Percentiles rank a stretch among this genome's conserved stretches.
These are phyloP conservation scores for Harrya chromipes DNA, from an alignment of 768 basidiomycete genomes.

Conservation along the genomic window DNA sequence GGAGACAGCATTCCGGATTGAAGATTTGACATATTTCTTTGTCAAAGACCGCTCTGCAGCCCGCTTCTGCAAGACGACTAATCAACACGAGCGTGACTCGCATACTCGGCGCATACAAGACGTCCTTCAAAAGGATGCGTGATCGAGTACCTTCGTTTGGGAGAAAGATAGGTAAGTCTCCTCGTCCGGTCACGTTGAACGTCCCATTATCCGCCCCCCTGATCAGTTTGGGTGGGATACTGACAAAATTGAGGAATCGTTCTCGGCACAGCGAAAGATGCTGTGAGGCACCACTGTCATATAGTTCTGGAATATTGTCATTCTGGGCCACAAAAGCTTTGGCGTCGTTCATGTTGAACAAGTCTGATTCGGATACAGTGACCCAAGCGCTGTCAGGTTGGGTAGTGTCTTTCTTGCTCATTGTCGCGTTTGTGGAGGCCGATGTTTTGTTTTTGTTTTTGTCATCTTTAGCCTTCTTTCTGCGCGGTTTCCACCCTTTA, in stretches of 20 bases:
- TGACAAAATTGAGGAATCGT: neutral
- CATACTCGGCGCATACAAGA: neutral
- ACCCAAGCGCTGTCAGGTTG: neutral
- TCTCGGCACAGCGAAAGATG: constrained; percentile 4
- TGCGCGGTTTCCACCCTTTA: too few relatives aligned
- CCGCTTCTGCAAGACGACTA: neutral
- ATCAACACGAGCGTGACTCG: constrained; percentile 24
- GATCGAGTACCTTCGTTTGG: too few relatives aligned
- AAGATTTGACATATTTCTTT: constrained; percentile 1
- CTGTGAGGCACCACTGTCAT: neutral
- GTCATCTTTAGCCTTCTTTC: too few relatives aligned
- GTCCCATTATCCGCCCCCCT: neutral
- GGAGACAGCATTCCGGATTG: neutral
- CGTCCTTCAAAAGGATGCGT: too few relatives aligned
- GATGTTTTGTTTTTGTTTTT: too few relatives aligned
- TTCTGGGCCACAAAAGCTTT: too few relatives aligned
- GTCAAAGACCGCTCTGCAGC: constrained; percentile 5
- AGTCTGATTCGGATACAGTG: neutral
- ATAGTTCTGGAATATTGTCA: neutral
- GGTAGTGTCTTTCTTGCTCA: too few relatives aligned
- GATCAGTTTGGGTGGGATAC: neutral
- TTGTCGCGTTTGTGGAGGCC: too few relatives aligned
- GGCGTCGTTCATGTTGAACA: too few relatives aligned
- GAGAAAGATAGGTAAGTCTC: too few relatives aligned
- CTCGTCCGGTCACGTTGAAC: too few relatives aligned